phyloP scores from a whole-genome alignment of 805 yeast species.

The Zygoascus bituminiphila region DNA sequence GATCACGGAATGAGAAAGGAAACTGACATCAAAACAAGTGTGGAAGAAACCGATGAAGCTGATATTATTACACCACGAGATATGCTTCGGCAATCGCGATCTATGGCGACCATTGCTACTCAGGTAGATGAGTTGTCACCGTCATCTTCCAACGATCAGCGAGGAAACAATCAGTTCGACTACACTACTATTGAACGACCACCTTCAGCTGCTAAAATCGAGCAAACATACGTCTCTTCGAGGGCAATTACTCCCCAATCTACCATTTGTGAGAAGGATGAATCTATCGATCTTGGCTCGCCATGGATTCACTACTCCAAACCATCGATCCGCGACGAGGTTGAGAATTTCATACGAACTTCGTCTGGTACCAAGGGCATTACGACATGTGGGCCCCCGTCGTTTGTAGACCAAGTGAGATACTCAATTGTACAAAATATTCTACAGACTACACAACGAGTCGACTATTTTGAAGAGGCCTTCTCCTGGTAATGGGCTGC shows the following conservation, averaged over 20 bases:
- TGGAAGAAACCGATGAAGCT: background rate
- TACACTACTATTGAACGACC: background rate
- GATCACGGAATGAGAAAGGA: background rate
- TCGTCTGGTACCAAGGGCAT: conserved; percentile 38
- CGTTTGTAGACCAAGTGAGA: conserved; percentile 48
- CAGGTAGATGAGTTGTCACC: background rate
- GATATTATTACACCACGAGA: background rate
- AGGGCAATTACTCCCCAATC: background rate
- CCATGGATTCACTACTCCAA: background rate
- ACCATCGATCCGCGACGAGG: conserved; percentile 11
- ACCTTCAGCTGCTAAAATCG: background rate
- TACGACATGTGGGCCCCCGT: conserved; percentile 52
- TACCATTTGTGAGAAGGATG: background rate
- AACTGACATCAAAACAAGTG: background rate
- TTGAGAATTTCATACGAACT: conserved; percentile 6
- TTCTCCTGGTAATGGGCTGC: conserved; percentile 29
- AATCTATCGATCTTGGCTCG: background rate
- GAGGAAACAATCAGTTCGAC: no score
- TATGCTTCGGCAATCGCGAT: background rate
- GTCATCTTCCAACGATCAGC: background rate
- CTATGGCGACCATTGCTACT: background rate
- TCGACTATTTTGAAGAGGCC: conserved; percentile 31
- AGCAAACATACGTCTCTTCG: background rate
- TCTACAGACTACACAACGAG: conserved; percentile 10
- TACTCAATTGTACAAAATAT: conserved; percentile 27